Base-by-base conservation (phyloP, 129 eudicot species). In the Arctium minus region DNA sequence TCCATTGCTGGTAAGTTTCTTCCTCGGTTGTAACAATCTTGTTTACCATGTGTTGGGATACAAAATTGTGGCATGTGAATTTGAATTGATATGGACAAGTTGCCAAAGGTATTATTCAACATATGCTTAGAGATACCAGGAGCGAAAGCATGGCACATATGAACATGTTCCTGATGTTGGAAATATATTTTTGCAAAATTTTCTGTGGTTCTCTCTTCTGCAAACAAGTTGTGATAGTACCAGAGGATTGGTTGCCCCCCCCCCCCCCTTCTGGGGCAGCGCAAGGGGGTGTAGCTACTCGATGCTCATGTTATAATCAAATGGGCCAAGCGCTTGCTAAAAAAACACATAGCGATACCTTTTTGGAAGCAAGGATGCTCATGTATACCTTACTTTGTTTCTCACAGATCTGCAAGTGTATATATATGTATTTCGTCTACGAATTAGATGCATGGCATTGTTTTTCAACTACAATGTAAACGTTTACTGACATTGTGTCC, bases 1-100 rank as follows among this genome's bases (percentile, higher is more conserved):
- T 48, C 89, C 89, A n/a, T 46, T 73, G 8, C 33, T 48, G 84
- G 89, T 86, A 82, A 89, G 73, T 83, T 74, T 78, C 67, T 44
- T 75, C 42, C 64, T 60, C 39, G 9, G 36, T 76, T 77, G 29
- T 75, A 72, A 71, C 53, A 72, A 42, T 32, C 70, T 70, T 81
- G 73, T 73, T 56, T n/a, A 62, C 64, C 53, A 74, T 33, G 17
- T 32, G 65, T 74, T 10, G 0, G 5, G 27, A n/a, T 60, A n/a
- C 2, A 1, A 3, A 60, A 13, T 60, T n/a, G 29, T 60, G 68
- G 68, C 27, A 13, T 60, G 68, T 60, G 29, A 60, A 13, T 17
- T 65, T 65, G 71, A 65, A 65, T 65, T 65, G 4, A 65, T 64
- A 65, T 22, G 71, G 4, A 65, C 13, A 27, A 22, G 32, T 65